These are phyloP conservation scores for Tuber indicum DNA, from an alignment of 495 filamentous ascomycete genomes.

Conservation along the genomic window DNA sequence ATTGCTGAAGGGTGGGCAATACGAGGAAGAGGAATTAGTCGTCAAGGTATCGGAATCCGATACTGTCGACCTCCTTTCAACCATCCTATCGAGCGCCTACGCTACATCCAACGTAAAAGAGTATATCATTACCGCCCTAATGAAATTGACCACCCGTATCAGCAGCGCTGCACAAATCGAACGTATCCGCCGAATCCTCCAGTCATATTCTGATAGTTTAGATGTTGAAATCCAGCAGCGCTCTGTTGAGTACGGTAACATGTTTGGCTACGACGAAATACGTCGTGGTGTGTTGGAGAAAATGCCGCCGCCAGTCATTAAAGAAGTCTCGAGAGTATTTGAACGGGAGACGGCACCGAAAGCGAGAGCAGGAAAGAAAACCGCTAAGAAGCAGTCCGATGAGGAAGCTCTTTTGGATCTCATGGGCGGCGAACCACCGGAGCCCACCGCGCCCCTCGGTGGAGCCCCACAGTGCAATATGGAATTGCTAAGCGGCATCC, in stretches of 20 bases:
- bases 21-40: slow-evolving; percentile 91
- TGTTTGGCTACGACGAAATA: slow-evolving; percentile 83
- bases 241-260: slow-evolving; percentile 87
- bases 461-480: slow-evolving; percentile 61
- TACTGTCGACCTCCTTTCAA: slow-evolving; percentile 80
- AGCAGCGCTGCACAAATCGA: slow-evolving; percentile 76
- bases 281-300: slow-evolving; percentile 86
- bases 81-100: slow-evolving; percentile 89
- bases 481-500: slow-evolving; percentile 82
- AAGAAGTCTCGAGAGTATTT: slow-evolving; percentile 67
- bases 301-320: slow-evolving; percentile 95
- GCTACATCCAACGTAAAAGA: slow-evolving; percentile 81
- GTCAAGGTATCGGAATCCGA: slow-evolving; percentile 84
- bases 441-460: slow-evolving; percentile 24
- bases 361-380: slow-evolving; percentile 57
- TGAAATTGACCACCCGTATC: slow-evolving; percentile 90
- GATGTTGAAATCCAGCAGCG: slow-evolving; percentile 95
- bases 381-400: slow-evolving; percentile 77
- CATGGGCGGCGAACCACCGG: slow-evolving; percentile 71
- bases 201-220: slow-evolving; percentile 67
- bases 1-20: slow-evolving; percentile 77
- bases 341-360: slow-evolving; percentile 65
- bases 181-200: slow-evolving; percentile 69
- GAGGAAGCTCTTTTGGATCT: slow-evolving; percentile 88
- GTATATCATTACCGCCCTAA: slow-evolving; percentile 89